Evolutionary conservation across 176 grass and related monocot genomes (phyloP).

Genomic region (Aegilops bicornis): DNA sequence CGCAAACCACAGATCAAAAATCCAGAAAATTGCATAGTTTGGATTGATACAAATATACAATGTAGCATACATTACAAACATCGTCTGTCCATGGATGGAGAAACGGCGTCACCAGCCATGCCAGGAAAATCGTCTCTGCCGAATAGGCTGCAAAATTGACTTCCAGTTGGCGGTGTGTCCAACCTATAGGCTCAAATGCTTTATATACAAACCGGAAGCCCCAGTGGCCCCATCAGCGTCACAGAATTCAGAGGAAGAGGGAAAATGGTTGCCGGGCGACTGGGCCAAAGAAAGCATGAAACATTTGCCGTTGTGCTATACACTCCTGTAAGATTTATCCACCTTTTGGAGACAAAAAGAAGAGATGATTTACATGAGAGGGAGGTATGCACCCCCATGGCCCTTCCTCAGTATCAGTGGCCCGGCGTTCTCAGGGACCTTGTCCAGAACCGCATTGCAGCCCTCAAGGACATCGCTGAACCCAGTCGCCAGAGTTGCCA

Average conservation of each 20-base stretch:
- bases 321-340: background rate
- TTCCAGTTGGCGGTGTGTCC: background rate
- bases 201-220: conserved; percentile 26
- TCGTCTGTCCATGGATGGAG: background rate
- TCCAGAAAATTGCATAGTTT: conserved; percentile 3
- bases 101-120: background rate
- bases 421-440: conserved; percentile 85
- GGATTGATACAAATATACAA: background rate
- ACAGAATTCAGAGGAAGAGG: background rate
- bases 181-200: conserved; percentile 31
- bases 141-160: conserved; percentile 26
- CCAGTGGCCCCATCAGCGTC: background rate
- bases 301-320: background rate
- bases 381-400: conserved; percentile 90
- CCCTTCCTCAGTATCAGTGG: conserved; percentile 83
- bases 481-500: conserved; percentile 72
- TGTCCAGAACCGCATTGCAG: conserved; percentile 77
- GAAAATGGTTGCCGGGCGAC: background rate
- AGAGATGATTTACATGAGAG: conserved; percentile 63
- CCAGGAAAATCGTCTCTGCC: background rate
- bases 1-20: background rate
- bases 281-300: background rate
- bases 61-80: background rate
- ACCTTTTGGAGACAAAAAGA: background rate
- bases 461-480: conserved; percentile 65